Evolutionary conservation across 2,329 filamentous ascomycete species (phyloP).

Genomic region (Pseudomassariella vexata): DNA sequence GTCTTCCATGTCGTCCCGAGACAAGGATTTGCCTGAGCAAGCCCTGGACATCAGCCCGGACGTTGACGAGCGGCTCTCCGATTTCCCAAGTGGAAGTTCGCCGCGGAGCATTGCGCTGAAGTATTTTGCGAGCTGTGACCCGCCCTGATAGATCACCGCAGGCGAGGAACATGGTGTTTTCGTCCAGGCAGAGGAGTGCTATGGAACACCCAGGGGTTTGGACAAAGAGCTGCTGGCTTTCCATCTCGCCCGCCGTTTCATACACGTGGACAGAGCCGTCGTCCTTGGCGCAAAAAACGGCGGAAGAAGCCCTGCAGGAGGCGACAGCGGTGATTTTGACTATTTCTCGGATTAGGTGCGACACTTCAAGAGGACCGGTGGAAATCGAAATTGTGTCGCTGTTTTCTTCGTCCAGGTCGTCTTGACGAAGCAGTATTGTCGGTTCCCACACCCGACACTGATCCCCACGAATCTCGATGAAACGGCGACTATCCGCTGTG

Average conservation of each 20-base stretch:
- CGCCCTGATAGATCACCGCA: constrained; percentile 1
- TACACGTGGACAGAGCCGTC: constrained; percentile 1
- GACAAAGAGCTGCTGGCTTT: constrained; percentile 2
- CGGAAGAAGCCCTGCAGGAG: neutral
- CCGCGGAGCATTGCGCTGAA: neutral
- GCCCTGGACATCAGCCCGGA: neutral
- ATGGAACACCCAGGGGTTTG: neutral
- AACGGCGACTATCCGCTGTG: too few relatives aligned
- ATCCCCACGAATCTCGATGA: too few relatives aligned
- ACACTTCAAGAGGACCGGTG: too few relatives aligned
- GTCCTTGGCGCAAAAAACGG: neutral
- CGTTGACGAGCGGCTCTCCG: neutral
- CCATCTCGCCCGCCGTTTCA: neutral
- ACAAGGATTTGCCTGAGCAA: neutral
- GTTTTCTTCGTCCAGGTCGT: too few relatives aligned
- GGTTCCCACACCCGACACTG: too few relatives aligned
- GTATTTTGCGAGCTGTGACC: neutral
- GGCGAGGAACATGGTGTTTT: neutral
- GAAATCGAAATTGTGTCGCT: too few relatives aligned
- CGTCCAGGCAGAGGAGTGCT: neutral
- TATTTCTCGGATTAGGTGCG: too few relatives aligned
- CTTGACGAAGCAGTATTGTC: too few relatives aligned
- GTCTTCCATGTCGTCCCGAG: neutral
- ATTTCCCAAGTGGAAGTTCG: neutral
- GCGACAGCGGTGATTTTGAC: constrained; percentile 1